These are phyloP conservation scores for Kuraishia cidri DNA, from an alignment of 805 yeast genomes.

Conservation along the genomic window DNA sequence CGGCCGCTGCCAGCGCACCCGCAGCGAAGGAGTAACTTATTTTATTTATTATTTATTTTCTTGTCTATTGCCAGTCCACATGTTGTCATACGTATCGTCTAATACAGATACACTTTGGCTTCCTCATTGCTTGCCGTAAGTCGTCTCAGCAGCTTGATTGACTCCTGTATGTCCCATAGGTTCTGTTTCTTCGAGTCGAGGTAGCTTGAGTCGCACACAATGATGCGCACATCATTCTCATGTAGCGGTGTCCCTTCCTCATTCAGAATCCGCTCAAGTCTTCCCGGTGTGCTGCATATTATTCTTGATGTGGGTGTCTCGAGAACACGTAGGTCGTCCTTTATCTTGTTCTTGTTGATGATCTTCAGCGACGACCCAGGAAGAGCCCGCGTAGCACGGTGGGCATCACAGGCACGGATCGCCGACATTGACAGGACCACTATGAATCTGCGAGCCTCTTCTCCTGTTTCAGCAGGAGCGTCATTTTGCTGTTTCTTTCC, in stretches of 20 bases:
- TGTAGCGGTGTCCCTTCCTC: slow-evolving; percentile 31
- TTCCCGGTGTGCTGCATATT: slow-evolving; percentile 57
- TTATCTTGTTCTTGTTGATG: slow-evolving; percentile 65
- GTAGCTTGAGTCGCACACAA: slow-evolving; percentile 53
- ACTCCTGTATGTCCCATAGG: slow-evolving; percentile 50
- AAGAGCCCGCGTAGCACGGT: slow-evolving; percentile 45
- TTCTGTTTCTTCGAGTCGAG: slow-evolving; percentile 53
- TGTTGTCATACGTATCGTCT: not conserved
- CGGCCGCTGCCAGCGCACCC: too few species aligned
- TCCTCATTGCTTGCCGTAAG: slow-evolving; percentile 25
- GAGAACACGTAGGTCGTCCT: slow-evolving; percentile 46
- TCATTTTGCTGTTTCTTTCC: slow-evolving; percentile 9
- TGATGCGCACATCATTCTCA: slow-evolving; percentile 35
- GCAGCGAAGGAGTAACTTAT: too few species aligned
- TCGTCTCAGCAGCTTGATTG: slow-evolving; percentile 27
- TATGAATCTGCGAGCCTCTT: slow-evolving; percentile 31
- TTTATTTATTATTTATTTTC: too few species aligned
- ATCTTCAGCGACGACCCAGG: slow-evolving; percentile 50
- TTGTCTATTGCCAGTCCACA: not conserved
- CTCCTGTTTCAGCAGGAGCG: slow-evolving; percentile 8
- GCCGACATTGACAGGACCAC: slow-evolving; percentile 67
- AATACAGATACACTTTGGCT: slow-evolving; percentile 42
- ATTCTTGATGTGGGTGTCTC: slow-evolving; percentile 36
- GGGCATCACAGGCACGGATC: slow-evolving; percentile 79
- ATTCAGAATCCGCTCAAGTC: slow-evolving; percentile 38